Percentiles rank a stretch among this genome's conserved stretches.
Conservation (phyloP, 2,329 filamentous ascomycete species). For the Cytospora paraplurivora region DNA sequence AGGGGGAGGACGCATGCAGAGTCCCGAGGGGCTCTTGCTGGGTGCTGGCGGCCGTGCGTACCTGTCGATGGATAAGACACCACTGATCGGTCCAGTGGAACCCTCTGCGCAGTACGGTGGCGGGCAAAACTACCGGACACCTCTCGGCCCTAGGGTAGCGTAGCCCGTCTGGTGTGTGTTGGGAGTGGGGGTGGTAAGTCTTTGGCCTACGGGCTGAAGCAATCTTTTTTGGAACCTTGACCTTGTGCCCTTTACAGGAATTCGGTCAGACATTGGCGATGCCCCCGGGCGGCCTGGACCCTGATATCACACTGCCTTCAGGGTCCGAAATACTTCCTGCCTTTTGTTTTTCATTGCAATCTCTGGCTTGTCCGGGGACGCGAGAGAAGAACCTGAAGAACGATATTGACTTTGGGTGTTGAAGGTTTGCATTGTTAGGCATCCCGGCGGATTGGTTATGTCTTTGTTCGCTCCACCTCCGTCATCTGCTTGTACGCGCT, state of each 20-base stretch:
- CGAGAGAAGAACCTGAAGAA: neutral
- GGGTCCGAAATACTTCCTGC: neutral
- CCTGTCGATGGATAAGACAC: constrained; percentile 2
- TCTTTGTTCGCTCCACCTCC: neutral
- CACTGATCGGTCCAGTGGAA: neutral
- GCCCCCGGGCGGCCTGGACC: neutral
- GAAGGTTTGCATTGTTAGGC: neutral
- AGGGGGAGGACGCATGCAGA: neutral
- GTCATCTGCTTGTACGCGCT: no score
- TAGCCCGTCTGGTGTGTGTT: constrained; percentile 1
- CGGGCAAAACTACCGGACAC: constrained; percentile 2
- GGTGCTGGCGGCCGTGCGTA: constrained; percentile 4
- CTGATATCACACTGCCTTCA: constrained; percentile 3
- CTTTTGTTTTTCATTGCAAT: neutral
- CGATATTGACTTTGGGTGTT: neutral
- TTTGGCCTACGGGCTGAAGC: neutral
- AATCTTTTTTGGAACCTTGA: neutral
- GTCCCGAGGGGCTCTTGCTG: neutral
- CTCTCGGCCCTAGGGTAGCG: neutral
- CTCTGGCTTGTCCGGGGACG: neutral
- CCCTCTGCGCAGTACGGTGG: neutral
- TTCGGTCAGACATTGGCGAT: neutral
- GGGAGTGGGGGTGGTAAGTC: neutral
- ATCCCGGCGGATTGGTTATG: neutral
- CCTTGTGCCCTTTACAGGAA: neutral